Conservation (phyloP, 1,284 basidiomycete genomes). For the Coniophora puteana region DNA sequence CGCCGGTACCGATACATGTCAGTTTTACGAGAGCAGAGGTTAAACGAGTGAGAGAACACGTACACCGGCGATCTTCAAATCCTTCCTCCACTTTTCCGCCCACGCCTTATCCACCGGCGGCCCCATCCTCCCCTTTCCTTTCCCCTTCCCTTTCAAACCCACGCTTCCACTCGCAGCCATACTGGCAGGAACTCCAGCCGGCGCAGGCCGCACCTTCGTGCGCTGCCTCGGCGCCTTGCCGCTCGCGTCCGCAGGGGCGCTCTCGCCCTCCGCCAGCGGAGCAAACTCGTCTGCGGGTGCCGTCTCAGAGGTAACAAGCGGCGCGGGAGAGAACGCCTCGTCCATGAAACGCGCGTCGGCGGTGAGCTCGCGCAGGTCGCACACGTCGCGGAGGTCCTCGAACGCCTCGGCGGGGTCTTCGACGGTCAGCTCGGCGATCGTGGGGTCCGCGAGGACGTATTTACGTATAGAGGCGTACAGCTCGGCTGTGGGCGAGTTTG, state of each 20-base stretch:
- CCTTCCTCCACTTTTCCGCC: slow-evolving; percentile 75
- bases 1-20: not conserved
- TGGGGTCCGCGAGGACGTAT: slow-evolving; percentile 61
- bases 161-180: too few species aligned
- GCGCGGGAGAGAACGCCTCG: slow-evolving; percentile 50
- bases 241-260: slow-evolving; percentile 30
- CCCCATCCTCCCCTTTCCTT: slow-evolving; percentile 57
- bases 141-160: slow-evolving; percentile 24
- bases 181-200: slow-evolving; percentile 24
- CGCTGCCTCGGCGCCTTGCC: slow-evolving; percentile 35
- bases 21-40: slow-evolving; percentile 7
- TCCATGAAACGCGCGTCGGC: slow-evolving; percentile 59
- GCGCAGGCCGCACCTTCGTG: slow-evolving; percentile 36
- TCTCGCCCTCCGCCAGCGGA: slow-evolving; percentile 12
- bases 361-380: slow-evolving; percentile 85
- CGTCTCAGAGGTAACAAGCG: slow-evolving; percentile 33
- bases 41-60: slow-evolving; percentile 20
- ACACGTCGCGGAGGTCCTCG: slow-evolving; percentile 90
- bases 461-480: slow-evolving; percentile 88
- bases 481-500: slow-evolving; percentile 50
- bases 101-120: slow-evolving; percentile 78
- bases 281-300: not conserved
- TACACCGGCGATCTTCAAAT: slow-evolving; percentile 89
- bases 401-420: slow-evolving; percentile 98
- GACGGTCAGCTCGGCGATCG: slow-evolving; percentile 88